These are phyloP conservation scores for Trichophaea hybrida DNA, from an alignment of 2,329 filamentous ascomycete genomes.

Conservation along the genomic window DNA sequence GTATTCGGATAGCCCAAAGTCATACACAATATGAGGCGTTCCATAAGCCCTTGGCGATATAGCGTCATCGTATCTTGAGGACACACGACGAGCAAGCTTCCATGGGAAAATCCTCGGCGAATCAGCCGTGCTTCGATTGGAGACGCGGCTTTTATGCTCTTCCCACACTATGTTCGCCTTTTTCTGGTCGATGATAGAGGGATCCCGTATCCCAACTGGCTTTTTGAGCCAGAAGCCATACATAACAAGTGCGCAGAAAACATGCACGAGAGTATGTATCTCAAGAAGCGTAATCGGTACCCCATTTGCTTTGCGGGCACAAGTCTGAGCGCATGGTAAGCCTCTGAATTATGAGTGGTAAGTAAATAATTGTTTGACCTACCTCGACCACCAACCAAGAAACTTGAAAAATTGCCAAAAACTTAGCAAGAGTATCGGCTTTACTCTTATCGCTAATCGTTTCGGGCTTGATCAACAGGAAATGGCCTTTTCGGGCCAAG, in stretches of 20 bases:
- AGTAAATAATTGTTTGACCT: not conserved
- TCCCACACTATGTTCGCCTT: not conserved
- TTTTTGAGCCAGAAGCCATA: conserved; percentile 31
- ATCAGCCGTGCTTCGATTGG: not conserved
- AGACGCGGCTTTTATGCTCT: not conserved
- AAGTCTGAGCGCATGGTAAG: conserved; percentile 26
- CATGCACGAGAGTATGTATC: conserved; percentile 30
- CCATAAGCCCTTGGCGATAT: not conserved
- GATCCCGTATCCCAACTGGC: conserved; percentile 16
- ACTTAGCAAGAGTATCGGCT: conserved; percentile 30
- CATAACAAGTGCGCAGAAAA: conserved; percentile 30
- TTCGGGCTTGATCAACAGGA: conserved; percentile 14
- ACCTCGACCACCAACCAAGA: conserved; percentile 30
- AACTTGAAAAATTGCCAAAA: conserved; percentile 31
- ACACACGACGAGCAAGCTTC: not conserved
- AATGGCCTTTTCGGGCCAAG: conserved; percentile 5
- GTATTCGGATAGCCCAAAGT: not conserved
- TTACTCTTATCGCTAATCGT: conserved; percentile 33
- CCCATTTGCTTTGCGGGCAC: conserved; percentile 28
- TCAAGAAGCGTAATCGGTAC: conserved; percentile 33
- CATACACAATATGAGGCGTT: not conserved
- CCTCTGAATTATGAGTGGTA: not conserved
- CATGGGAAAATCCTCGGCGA: not conserved
- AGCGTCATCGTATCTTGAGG: not conserved
- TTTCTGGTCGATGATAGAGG: not conserved